A percentile compares a stretch with the other conserved stretches of the same genome.
Evolutionary conservation across 768 basidiomycete species (phyloP).

Genomic region (Trichaptum fuscoviolaceum): DNA sequence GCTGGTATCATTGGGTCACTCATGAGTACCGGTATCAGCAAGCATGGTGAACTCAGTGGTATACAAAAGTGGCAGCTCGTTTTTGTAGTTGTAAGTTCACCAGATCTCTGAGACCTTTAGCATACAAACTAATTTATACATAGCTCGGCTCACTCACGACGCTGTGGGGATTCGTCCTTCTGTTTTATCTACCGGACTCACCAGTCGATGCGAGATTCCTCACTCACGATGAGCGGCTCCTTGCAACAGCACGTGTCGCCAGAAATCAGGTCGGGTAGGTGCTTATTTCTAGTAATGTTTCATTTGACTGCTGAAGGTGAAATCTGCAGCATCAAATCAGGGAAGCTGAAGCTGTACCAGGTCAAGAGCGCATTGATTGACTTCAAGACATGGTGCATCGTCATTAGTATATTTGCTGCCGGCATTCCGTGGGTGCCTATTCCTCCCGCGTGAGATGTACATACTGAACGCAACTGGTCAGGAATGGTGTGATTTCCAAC

Average conservation of each 20-base stretch:
- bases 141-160: constrained; percentile 27
- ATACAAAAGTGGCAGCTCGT: neutral
- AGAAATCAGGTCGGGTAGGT: constrained; percentile 20
- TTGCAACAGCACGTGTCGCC: constrained; percentile 33
- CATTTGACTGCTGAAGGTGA: constrained; percentile 13
- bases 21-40: neutral
- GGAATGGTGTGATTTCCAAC: constrained; percentile 21
- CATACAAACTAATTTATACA: constrained; percentile 6
- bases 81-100: neutral
- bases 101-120: neutral
- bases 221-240: constrained; percentile 24
- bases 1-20: neutral
- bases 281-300: neutral
- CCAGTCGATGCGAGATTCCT: constrained; percentile 28
- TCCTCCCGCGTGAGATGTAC: neutral
- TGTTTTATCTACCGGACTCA: constrained; percentile 32
- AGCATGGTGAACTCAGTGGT: neutral
- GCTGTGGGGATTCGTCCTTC: constrained; percentile 23
- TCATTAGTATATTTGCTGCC: constrained; percentile 27
- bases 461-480: neutral
- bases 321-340: constrained; percentile 26
- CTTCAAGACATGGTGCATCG: constrained; percentile 31
- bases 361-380: constrained; percentile 26
- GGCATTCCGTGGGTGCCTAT: constrained; percentile 23
- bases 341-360: constrained; percentile 31